Evolutionary conservation across 164 flowering plant species (phyloP).

Genomic region (Kingdonia uniflora): DNA sequence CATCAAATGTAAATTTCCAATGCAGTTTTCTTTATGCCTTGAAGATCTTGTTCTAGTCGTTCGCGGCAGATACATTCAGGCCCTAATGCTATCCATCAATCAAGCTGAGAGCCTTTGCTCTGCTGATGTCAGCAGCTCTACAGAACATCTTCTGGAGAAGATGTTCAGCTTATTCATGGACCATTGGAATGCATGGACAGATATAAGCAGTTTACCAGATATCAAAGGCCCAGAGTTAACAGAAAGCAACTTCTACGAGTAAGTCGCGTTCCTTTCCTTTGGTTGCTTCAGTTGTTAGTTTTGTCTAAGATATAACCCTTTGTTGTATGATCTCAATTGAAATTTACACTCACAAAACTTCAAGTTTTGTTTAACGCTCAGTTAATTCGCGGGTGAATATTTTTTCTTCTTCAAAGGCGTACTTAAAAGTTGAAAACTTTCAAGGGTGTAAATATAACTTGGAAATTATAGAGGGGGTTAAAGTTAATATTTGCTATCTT

Average conservation of each 20-base stretch:
- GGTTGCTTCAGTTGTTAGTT: not conserved
- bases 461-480: too few relatives aligned
- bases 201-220: conserved; percentile 68
- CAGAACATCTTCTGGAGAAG: conserved; percentile 61
- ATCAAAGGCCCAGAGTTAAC: conserved; percentile 55
- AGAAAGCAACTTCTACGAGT: conserved; percentile 70
- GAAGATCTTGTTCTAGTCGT: conserved; percentile 97
- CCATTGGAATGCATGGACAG: conserved; percentile 78
- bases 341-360: too few relatives aligned
- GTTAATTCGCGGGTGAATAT: too few relatives aligned
- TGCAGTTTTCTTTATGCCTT: conserved; percentile 88
- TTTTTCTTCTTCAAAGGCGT: too few relatives aligned
- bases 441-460: too few relatives aligned
- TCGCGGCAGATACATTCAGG: conserved; percentile 68
- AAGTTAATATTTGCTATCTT: not conserved
- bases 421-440: too few relatives aligned
- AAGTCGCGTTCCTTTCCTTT: conserved; percentile 10
- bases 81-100: conserved; percentile 45
- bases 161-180: conserved; percentile 80
- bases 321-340: too few relatives aligned
- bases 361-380: too few relatives aligned
- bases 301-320: too few relatives aligned
- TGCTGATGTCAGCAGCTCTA: conserved; percentile 20
- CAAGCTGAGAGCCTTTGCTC: conserved; percentile 27
- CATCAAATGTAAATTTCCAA: not conserved